These are phyloP conservation scores for Rhodosporidiobolus sp. DNA, from an alignment of 768 basidiomycete species.

Conservation along the genomic window DNA sequence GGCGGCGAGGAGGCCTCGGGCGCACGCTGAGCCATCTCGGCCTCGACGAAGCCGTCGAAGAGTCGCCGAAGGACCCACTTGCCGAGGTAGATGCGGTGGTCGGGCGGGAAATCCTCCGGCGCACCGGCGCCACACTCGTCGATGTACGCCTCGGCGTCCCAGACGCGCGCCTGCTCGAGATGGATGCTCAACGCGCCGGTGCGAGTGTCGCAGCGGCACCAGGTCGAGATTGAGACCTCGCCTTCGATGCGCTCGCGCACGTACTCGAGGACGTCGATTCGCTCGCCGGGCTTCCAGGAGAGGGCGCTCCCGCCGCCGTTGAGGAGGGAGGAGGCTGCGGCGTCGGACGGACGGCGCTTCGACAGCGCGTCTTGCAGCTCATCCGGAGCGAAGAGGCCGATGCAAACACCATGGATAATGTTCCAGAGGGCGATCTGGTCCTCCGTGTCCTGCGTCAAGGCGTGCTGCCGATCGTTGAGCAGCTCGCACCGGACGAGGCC, in stretches of 20 bases:
- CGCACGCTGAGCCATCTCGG: constrained; percentile 29
- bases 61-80: constrained; percentile 43
- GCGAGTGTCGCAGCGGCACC: constrained; percentile 87
- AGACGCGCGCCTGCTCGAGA: constrained; percentile 71
- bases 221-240: constrained; percentile 70
- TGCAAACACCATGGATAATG: constrained; percentile 70
- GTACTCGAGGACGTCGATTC: constrained; percentile 70
- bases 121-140: constrained; percentile 58
- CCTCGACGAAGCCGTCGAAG: constrained; percentile 42
- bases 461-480: constrained; percentile 82
- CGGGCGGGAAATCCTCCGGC: constrained; percentile 63
- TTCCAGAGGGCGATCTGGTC: constrained; percentile 93
- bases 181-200: constrained; percentile 84
- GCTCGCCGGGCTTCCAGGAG: background rate
- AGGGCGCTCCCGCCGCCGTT: too few relatives aligned
- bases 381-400: constrained; percentile 65
- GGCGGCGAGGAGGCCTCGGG: constrained; percentile 8
- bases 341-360: constrained; percentile 14
- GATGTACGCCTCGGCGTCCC: constrained; percentile 91
- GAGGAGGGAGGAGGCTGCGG: background rate
- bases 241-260: constrained; percentile 92
- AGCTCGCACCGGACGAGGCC: constrained; percentile 79
- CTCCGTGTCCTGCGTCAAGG: constrained; percentile 80
- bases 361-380: constrained; percentile 59
- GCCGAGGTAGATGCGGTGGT: constrained; percentile 67